phyloP scores from a whole-genome alignment of 148 eudicot genomes.

The Silene latifolia region DNA sequence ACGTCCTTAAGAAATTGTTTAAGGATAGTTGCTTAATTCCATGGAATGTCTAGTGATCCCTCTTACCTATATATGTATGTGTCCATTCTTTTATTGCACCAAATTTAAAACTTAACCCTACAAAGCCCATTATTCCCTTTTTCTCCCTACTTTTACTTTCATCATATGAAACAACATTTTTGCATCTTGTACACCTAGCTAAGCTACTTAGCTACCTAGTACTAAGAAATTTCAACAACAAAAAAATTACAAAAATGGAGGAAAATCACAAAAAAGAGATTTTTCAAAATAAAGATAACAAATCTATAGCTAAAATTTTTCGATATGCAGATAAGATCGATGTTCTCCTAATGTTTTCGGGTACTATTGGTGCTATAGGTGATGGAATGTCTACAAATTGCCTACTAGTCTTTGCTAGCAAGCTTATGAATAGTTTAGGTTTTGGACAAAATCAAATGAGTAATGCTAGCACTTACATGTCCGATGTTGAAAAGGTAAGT shows the following conservation, averaged over 20 bases:
- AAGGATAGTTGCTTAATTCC: slow-evolving; percentile 9
- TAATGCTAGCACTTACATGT: slow-evolving; percentile 53
- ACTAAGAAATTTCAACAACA: not conserved
- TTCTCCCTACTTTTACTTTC: not conserved
- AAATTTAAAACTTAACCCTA: not conserved
- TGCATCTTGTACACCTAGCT: slow-evolving; percentile 6
- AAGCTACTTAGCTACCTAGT: not conserved
- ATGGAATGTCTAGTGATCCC: not conserved
- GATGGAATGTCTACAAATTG: slow-evolving; percentile 96
- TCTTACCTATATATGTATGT: not conserved
- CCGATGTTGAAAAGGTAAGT: slow-evolving; percentile 67
- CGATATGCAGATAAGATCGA: slow-evolving; percentile 66
- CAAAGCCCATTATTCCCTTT: not conserved
- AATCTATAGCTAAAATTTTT: slow-evolving; percentile 43
- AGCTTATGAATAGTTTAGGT: slow-evolving; percentile 72
- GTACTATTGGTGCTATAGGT: slow-evolving; percentile 84
- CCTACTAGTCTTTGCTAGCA: slow-evolving; percentile 64
- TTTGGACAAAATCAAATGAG: slow-evolving; percentile 40
- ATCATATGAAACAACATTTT: not conserved
- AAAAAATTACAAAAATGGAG: not conserved
- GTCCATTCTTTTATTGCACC: not conserved
- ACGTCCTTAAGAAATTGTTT: not conserved
- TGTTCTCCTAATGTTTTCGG: slow-evolving; percentile 56
- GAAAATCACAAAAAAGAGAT: slow-evolving; percentile 12
- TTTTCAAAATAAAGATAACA: slow-evolving; percentile 20